Base-by-base conservation (phyloP, 305 asterid genomes). In the Plantago rigida region DNA sequence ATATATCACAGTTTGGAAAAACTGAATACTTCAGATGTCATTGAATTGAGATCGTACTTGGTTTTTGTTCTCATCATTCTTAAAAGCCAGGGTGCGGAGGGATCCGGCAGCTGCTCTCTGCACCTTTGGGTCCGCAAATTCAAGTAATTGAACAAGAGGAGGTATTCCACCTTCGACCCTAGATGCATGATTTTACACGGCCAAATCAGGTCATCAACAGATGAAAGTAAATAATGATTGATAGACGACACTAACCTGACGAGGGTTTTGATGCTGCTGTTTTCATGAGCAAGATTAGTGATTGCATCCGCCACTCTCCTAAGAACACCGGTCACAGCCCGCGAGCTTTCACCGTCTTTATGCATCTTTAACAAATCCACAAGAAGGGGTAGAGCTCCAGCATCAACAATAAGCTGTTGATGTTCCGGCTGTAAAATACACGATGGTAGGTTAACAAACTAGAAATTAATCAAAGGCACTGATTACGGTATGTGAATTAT, bases 131-230 rank as follows among this genome's bases (percentile, higher is more conserved):
- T 85, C 90, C 63, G 67, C 63, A 68, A 73, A 85, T 64, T 79
- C 85, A 59, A 85, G 90, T 77, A 85, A 73, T 63, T 83, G 90
- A 46, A 85, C 94, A 36, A 85, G 96, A 59, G 99, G 99, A 62
- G 99, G 99, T 49, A 93, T 82, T 48, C 99, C 99, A 62, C 94
- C 97, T 73, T 89, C 99, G 62, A 87, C 69, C 87, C 99, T 93
- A 74, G 60, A 67, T 26, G 54, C 42, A 68, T 28, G 41, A 64
- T 58, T 44, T 36, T 34, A 59, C 62, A 31, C 62, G 62, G 51
- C 66, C 55, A 67, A 41, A 59, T 17, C 44, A 24, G 4, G 29
- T 24, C 53, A 41, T 49, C 31, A 50, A 65, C 9, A 28, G 54
- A 60, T 26, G 47, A 49, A 50, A 26, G 62, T 56, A 24, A 50